Base-by-base conservation (phyloP, 2,329 filamentous ascomycete genomes). In the Fusarium keratoplasticum region DNA sequence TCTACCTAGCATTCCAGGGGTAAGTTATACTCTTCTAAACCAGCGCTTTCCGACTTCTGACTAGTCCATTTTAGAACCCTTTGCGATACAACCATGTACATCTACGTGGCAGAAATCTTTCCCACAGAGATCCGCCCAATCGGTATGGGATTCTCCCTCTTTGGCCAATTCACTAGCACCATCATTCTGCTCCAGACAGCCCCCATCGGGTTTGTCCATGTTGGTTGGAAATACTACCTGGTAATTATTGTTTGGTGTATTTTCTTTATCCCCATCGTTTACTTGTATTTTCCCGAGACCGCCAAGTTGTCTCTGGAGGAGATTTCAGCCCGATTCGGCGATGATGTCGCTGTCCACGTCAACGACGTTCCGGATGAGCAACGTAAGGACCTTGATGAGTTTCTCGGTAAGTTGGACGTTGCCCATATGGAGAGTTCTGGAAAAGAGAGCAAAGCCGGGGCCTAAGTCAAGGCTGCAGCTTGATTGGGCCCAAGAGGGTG, bases 161-260 rank as follows among this genome's bases (percentile, higher is more conserved):
- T 88, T 64, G 86, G 86, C 6, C 86, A 87, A 66, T 87, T 87
- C 69, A 83, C 85, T 2, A 76, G 86, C 0, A 87, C 86, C 0
- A 80, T 88, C 1, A 84, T 88, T 27, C 81, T 87, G 0, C 80
- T 88, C 1, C 84, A 88, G 73, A 87, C 85, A 0, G 77, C 76
- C 0, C 76, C 76, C 0, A 75, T 77, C 11, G 77, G 83, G 0
- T 84, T 87, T 71, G 81, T 81, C 8, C 78, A 82, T 6, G 81
- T 85, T 1, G 85, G 85, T 6, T 88, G 86, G 86, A 87, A 86
- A 74, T 87, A 86, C 74, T 87, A 86, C 68, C 80, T 87, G 1
- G 82, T 87, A 27, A 82, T 87, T 38, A 86, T 87, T 31, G 79
- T 79, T 58, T 86, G 84, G 84, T 85, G 73, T 18, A 68, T 76